These are phyloP conservation scores for Lentinula raphanica DNA, from an alignment of 768 basidiomycete genomes.

Conservation along the genomic window DNA sequence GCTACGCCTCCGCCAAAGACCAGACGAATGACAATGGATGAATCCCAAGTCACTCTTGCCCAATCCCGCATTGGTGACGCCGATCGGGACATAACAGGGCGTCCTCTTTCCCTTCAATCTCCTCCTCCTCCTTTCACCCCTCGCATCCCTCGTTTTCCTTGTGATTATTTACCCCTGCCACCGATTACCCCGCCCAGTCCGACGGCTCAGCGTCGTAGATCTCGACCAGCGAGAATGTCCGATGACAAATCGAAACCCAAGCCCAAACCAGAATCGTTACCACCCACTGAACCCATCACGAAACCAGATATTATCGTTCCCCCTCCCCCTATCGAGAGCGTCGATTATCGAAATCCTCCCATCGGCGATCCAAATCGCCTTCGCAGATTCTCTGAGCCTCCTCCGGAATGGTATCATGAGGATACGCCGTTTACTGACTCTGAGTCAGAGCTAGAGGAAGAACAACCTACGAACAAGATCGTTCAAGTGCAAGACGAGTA, in stretches of 20 bases:
- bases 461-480: no score
- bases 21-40: not conserved
- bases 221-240: not conserved
- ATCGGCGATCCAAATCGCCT: not conserved
- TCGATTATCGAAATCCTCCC: not conserved
- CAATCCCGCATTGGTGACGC: not conserved
- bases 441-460: no score
- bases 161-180: not conserved
- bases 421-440: not conserved
- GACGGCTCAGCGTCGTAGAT: no score
- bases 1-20: not conserved
- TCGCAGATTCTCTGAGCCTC: not conserved
- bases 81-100: not conserved
- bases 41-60: not conserved
- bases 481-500: not conserved
- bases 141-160: not conserved
- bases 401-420: constrained; percentile 6
- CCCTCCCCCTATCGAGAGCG: not conserved
- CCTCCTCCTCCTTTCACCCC: not conserved
- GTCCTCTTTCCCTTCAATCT: not conserved
- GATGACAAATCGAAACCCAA: no score
- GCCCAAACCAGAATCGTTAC: not conserved
- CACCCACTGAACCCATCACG: not conserved
- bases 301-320: not conserved
- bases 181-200: not conserved